These are phyloP conservation scores for Neurospora cerealis DNA, from an alignment of 495 filamentous ascomycete genomes.

Conservation along the genomic window DNA sequence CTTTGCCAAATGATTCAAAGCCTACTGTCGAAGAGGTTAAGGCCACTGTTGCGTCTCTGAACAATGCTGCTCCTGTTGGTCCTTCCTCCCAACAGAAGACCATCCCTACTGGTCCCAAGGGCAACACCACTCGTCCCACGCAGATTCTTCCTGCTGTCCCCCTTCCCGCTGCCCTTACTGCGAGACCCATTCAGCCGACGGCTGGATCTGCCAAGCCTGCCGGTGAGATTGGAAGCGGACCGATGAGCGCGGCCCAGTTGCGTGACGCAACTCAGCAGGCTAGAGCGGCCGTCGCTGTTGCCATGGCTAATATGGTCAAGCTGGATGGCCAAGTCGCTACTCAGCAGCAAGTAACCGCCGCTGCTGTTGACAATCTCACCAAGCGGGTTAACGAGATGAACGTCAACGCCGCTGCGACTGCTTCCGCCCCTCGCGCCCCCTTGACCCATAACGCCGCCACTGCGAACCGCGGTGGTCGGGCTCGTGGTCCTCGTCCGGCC, in stretches of 20 bases:
- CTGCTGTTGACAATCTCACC: slow-evolving; percentile 63
- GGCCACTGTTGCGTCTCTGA: slow-evolving; percentile 33
- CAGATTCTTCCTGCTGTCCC: slow-evolving; percentile 46
- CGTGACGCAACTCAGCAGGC: slow-evolving; percentile 75
- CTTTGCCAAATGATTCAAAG: slow-evolving; percentile 59
- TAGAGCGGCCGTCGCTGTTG: slow-evolving; percentile 75
- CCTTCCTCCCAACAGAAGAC: slow-evolving; percentile 28
- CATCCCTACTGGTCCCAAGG: slow-evolving; percentile 55
- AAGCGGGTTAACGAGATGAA: slow-evolving; percentile 85
- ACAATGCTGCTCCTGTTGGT: slow-evolving; percentile 23
- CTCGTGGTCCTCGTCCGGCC: slow-evolving; percentile 41
- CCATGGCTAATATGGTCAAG: slow-evolving; percentile 67
- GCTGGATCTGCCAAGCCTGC: slow-evolving; percentile 23
- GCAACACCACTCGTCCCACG: slow-evolving; percentile 25
- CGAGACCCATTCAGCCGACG: slow-evolving; percentile 24
- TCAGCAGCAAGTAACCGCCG: slow-evolving; percentile 34
- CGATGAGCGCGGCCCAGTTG: slow-evolving; percentile 23
- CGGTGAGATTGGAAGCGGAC: slow-evolving; percentile 23
- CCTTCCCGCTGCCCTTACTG: slow-evolving; percentile 60
- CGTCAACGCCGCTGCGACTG: slow-evolving; percentile 39
- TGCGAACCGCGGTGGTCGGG: slow-evolving; percentile 41
- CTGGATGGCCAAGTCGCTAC: slow-evolving; percentile 35
- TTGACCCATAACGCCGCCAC: slow-evolving; percentile 20
- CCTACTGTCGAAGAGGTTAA: slow-evolving; percentile 48
- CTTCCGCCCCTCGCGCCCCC: background rate